A percentile compares a stretch with the other conserved stretches of the same genome.
Evolutionary conservation across 2,329 filamentous ascomycete genomes (phyloP).

Genomic region (Pseudocercospora vitis): DNA sequence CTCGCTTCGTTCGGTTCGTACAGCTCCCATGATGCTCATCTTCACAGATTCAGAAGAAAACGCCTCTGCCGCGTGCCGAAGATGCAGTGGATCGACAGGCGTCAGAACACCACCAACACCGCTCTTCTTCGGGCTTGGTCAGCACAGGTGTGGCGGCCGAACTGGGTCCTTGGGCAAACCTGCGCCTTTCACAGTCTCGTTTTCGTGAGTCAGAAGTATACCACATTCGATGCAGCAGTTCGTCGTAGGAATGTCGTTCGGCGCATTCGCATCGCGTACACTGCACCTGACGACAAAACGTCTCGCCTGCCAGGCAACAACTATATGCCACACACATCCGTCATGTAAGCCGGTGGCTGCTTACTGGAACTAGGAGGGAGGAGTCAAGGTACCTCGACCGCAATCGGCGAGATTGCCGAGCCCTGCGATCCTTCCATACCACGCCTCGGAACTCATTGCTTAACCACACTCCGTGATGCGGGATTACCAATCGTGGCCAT

Average conservation of each 20-base stretch:
- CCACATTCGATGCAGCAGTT: not conserved
- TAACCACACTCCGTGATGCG: not conserved
- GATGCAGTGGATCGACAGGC: not conserved
- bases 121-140: not conserved
- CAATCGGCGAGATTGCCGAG: constrained; percentile 4
- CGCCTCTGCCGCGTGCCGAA: constrained; percentile 1
- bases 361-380: constrained; percentile 2
- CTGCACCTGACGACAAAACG: not conserved
- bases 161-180: not conserved
- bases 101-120: not conserved
- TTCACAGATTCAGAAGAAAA: not conserved
- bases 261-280: not conserved
- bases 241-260: not conserved
- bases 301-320: not conserved
- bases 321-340: not conserved
- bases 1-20: not conserved
- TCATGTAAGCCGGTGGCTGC: constrained; percentile 7
- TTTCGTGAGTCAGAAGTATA: not conserved
- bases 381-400: too few species aligned
- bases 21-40: not conserved
- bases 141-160: not conserved
- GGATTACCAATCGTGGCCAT: not conserved
- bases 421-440: constrained; percentile 1
- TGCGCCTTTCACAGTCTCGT: not conserved
- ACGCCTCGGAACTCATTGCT: not conserved